Percentiles rank a stretch among this genome's conserved stretches.
These are phyloP conservation scores for Cladorrhinum sp. DNA, from an alignment of 2,329 filamentous ascomycete species.

Conservation along the genomic window DNA sequence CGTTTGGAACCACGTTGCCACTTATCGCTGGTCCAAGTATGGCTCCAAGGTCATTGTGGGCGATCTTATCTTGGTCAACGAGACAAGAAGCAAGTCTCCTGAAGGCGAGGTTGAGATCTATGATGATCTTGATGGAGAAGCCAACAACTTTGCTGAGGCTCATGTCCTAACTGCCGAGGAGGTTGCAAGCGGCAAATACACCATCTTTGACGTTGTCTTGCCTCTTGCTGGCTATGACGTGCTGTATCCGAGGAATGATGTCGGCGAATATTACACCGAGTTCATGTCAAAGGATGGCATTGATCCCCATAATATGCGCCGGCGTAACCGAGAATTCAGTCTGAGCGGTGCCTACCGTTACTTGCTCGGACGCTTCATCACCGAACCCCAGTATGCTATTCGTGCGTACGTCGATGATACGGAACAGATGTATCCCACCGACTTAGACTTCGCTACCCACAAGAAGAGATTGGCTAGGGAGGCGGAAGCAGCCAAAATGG, in stretches of 20 bases:
- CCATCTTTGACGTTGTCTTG: conserved; percentile 83
- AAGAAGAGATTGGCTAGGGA: conserved; percentile 33
- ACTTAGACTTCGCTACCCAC: conserved; percentile 66
- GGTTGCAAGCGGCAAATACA: conserved; percentile 69
- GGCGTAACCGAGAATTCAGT: conserved; percentile 81
- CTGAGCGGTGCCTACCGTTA: conserved; percentile 87
- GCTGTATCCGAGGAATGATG: conserved; percentile 76
- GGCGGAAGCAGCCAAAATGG: conserved; percentile 21
- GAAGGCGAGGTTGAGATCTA: conserved; percentile 30
- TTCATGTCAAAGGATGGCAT: conserved; percentile 80
- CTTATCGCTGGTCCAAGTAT: conserved; percentile 73
- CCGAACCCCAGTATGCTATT: conserved; percentile 64
- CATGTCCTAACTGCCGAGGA: conserved; percentile 75
- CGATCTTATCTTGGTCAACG: conserved; percentile 68
- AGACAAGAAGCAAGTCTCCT: conserved; percentile 14
- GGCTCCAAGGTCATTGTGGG: conserved; percentile 75
- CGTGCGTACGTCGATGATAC: conserved; percentile 66
- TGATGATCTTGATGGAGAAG: conserved; percentile 50
- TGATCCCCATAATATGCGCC: conserved; percentile 82
- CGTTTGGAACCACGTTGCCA: conserved; percentile 86
- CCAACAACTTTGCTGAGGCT: conserved; percentile 52
- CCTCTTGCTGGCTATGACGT: conserved; percentile 92
- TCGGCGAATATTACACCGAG: conserved; percentile 77
- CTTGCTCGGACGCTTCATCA: conserved; percentile 69
- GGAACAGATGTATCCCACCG: conserved; percentile 86